A percentile compares a stretch with the other conserved stretches of the same genome.
Evolutionary conservation across 495 filamentous ascomycete genomes (phyloP).

Genomic region (Penicillium cosmopolitanum): DNA sequence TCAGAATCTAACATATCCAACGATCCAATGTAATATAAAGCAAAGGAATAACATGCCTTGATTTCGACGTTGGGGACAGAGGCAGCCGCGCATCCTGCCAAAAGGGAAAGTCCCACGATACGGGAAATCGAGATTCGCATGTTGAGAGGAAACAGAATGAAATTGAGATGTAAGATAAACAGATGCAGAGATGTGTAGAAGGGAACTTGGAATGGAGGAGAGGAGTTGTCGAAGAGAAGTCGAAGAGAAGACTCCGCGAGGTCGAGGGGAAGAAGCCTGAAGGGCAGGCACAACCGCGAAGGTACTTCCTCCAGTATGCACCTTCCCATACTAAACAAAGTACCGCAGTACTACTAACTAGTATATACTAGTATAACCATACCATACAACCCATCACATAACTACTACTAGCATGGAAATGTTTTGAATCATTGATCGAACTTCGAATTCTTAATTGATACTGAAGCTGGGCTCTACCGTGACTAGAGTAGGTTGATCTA

Average conservation of each 20-base stretch:
- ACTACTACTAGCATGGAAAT: too few relatives aligned
- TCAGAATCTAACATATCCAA: neutral
- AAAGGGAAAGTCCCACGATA: neutral
- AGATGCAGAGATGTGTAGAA: neutral
- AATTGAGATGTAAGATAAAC: neutral
- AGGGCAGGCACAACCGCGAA: conserved; percentile 1
- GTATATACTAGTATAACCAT: too few relatives aligned
- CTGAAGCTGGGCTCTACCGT: too few relatives aligned
- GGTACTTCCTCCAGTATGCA: too few relatives aligned
- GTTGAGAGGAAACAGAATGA: neutral
- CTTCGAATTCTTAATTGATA: too few relatives aligned
- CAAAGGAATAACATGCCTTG: neutral
- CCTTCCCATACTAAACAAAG: too few relatives aligned
- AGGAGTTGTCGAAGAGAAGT: neutral
- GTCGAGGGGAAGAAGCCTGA: neutral
- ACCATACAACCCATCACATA: too few relatives aligned
- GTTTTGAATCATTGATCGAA: too few relatives aligned
- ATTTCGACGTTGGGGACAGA: neutral
- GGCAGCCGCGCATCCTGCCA: neutral
- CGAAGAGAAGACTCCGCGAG: neutral
- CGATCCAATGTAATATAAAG: neutral
- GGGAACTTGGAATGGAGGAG: neutral
- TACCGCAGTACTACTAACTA: too few relatives aligned
- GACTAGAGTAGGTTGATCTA: too few relatives aligned
- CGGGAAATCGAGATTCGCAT: neutral